These are phyloP conservation scores for Teunomyces aglyptinius DNA, from an alignment of 805 yeast genomes.

Conservation along the genomic window DNA sequence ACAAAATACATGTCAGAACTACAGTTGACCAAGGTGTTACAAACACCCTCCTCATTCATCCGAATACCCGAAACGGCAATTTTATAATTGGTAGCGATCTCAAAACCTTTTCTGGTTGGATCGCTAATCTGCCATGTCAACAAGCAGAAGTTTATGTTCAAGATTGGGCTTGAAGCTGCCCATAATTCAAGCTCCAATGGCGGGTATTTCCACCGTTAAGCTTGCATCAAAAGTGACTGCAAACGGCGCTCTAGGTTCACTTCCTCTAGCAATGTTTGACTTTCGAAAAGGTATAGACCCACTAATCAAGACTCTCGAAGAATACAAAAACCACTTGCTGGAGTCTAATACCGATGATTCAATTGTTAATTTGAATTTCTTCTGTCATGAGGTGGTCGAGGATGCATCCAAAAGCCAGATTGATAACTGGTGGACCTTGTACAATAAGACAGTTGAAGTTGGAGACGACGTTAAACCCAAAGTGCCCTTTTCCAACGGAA, in stretches of 20 bases:
- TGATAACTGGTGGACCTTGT: conserved; percentile 23
- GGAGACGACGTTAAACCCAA: not conserved
- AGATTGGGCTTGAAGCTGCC: conserved; percentile 37
- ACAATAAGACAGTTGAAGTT: conserved; percentile 6
- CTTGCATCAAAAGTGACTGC: conserved; percentile 43
- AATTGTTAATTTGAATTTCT: conserved; percentile 47
- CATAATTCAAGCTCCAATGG: conserved; percentile 60
- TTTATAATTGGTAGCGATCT: not conserved
- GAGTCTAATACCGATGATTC: conserved; percentile 6
- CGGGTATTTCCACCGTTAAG: conserved; percentile 48
- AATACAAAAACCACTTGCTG: conserved; percentile 14
- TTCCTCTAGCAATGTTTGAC: conserved; percentile 38
- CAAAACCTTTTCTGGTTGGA: not conserved
- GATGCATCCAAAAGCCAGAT: conserved; percentile 16
- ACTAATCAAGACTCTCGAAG: conserved; percentile 10
- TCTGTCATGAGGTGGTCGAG: conserved; percentile 35
- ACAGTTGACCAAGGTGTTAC: too few species aligned
- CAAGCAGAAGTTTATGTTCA: conserved; percentile 1
- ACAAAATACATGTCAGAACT: too few species aligned
- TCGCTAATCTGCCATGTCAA: not conserved
- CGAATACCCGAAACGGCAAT: not conserved
- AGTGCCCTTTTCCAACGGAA: conserved; percentile 17
- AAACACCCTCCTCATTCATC: too few species aligned
- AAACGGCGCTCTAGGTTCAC: conserved; percentile 52
- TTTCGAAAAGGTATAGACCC: conserved; percentile 19